A percentile compares a stretch with the other conserved stretches of the same genome.
Conservation (phyloP, 1,284 basidiomycete species). For the Papiliotrema terrestris region DNA sequence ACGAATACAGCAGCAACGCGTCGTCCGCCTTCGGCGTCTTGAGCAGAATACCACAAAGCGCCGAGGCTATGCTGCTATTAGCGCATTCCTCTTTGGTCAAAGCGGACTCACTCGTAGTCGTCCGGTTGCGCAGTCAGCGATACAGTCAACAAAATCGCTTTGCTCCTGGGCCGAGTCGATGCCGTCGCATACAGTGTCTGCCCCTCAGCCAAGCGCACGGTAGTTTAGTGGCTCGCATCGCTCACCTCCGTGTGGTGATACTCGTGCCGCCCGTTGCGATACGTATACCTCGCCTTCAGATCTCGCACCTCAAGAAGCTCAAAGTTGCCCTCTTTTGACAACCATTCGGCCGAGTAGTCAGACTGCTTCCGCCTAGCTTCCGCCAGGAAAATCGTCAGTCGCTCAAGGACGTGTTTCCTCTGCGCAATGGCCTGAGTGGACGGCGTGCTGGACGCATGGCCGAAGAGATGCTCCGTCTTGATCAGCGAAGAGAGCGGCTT, state of each 20-base stretch:
- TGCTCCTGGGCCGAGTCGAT: constrained; percentile 51
- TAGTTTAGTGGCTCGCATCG: constrained; percentile 10
- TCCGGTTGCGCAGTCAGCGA: constrained; percentile 73
- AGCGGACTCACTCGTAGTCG: constrained; percentile 74
- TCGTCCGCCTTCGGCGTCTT: constrained; percentile 74
- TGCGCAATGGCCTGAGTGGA: constrained; percentile 30
- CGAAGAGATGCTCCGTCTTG: constrained; percentile 64
- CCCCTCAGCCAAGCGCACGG: constrained; percentile 15
- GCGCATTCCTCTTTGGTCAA: neutral
- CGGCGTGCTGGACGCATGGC: constrained; percentile 12
- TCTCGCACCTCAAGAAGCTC: constrained; percentile 54
- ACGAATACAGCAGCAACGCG: constrained; percentile 79
- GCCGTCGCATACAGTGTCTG: constrained; percentile 68
- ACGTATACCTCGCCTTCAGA: constrained; percentile 39
- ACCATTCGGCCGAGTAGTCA: constrained; percentile 64
- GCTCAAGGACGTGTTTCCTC: constrained; percentile 66
- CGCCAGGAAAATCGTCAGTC: constrained; percentile 86
- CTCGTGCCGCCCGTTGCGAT: constrained; percentile 25
- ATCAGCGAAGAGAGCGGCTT: constrained; percentile 67
- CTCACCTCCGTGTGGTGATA: constrained; percentile 38
- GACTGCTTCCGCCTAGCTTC: constrained; percentile 74
- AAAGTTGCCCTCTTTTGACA: constrained; percentile 68
- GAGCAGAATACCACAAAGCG: constrained; percentile 72
- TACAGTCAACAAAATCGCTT: constrained; percentile 70
- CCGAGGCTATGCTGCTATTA: constrained; percentile 64